Evolutionary conservation across 805 yeast genomes (phyloP), one percentile per base, ranked within the genome.

Genomic region (Candida peoriensis): DNA sequence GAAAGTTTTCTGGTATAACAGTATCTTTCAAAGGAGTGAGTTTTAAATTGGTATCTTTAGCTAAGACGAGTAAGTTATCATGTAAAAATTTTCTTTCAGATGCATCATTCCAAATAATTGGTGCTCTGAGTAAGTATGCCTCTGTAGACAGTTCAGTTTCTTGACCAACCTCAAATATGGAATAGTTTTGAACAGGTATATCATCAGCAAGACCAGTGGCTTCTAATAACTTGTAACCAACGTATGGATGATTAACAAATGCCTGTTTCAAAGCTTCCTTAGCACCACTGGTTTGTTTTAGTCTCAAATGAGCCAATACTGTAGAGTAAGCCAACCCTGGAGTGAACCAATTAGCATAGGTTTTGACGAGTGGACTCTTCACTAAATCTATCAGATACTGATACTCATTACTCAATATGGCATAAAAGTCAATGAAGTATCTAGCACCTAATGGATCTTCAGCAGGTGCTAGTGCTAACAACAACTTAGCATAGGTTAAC

Each of bases 381-480:
- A 68, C 69, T 22, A 85, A 58, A 14, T 75, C 72, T 10, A 78
- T 64, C 45, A 87, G 52, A 55, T 75, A 86, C 38, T 74, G 64
- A 50, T 70, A 76, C 41, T 85, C 85, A 21, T 70, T 78, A 24
- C 84, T 66, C 58, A 76, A 61, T 4, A 84, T 61, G 4, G 90
- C 79, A 51, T 83, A 87, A 50, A 73, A 78, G 54, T 88, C 96
- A 46, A 88, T 77, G 55, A 86, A 83, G 50, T 81, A 80, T 43
- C 95, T 69, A 10, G 81, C 87, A 16, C 95, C 95, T 34, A 80
- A 63, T 2, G 95, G 95, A 61, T 88, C 96, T 37, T 81, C 84
- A 2, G 77, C 69, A 2, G 95, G 95, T 23, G 75, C 66, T 20
- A 88, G 60, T 2, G 88, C 74, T 42, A 83, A 63, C 32, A 87